Evolutionary conservation across 1,284 basidiomycete species (phyloP).

Genomic region (Meripilus lineatus): DNA sequence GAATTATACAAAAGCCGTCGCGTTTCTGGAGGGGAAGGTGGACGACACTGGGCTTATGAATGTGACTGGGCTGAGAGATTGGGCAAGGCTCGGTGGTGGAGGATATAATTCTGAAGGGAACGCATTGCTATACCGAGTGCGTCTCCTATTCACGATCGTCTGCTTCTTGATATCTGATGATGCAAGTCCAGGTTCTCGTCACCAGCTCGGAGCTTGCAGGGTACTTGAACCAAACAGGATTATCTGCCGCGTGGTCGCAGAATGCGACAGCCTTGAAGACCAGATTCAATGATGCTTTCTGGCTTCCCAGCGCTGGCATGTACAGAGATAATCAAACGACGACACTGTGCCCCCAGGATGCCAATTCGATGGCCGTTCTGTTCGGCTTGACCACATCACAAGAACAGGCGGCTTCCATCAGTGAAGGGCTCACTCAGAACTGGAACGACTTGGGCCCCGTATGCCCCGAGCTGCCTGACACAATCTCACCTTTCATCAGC

Average conservation of each 20-base stretch:
- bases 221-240: slow-evolving; percentile 31
- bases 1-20: slow-evolving; percentile 47
- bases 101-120: slow-evolving; percentile 47
- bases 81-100: slow-evolving; percentile 43
- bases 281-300: slow-evolving; percentile 39
- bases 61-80: slow-evolving; percentile 43
- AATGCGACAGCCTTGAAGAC: slow-evolving; percentile 41
- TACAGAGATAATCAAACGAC: slow-evolving; percentile 42
- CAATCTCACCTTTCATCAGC: slow-evolving; percentile 46
- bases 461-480: slow-evolving; percentile 47
- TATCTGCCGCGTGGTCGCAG: slow-evolving; percentile 30
- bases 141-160: background rate
- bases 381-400: slow-evolving; percentile 41
- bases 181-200: slow-evolving; percentile 33
- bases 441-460: slow-evolving; percentile 47
- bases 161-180: background rate
- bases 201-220: slow-evolving; percentile 44
- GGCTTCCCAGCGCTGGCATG: slow-evolving; percentile 38
- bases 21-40: slow-evolving; percentile 40
- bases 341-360: slow-evolving; percentile 44
- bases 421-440: slow-evolving; percentile 38
- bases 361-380: slow-evolving; percentile 46
- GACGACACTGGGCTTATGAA: slow-evolving; percentile 43
- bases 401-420: slow-evolving; percentile 37
- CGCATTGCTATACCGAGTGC: slow-evolving; percentile 41